Base-by-base conservation (phyloP, 768 basidiomycete genomes). In the Pisolithus tinctorius region DNA sequence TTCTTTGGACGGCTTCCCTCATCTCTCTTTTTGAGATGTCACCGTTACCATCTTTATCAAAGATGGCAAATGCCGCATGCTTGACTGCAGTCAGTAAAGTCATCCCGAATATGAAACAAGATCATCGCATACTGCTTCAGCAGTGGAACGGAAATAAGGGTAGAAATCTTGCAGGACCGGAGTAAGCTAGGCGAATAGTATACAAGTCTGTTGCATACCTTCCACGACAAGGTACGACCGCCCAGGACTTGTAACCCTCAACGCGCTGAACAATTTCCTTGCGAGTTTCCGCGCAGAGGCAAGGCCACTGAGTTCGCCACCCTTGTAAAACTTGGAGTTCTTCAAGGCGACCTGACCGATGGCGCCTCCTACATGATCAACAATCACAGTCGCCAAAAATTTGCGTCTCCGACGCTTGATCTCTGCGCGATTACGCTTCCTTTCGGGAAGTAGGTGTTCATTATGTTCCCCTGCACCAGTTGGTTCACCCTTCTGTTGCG, bases 41-140 rank as follows among this genome's bases (percentile, higher is more conserved):
- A 9, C 87, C 88, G 59, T 91, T 91, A n/a, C 76, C 82, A 62
- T 89, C 88, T 62, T 83, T 85, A 62, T 90, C 88, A 54, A 89
- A 89, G 6, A 88, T 55, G 11, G 71, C 68, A 55, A 89, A 90
- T 9, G 84, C 84, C 26, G 77, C 79, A 51, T 84, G 78, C 81
- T 86, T 60, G 7, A 45, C 10, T 23, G 49, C 48, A 30, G n/a
- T 59, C n/a, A 50, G 44, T 30, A 31, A 45, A 20, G 17, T 29
- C 9, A 30, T 20, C 14, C 8, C 4, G 6, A 10, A 44, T 8
- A 1, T 4, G 42, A 25, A 49, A 16, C 42, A 41, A 42, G 36
- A 34, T 34, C 34, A 34, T 34, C 26, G 57, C 63, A 50, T 43
- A 86, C 84, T 30, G 88, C 88, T 59, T 90, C 88, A n/a, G 77